Evolutionary conservation across 1,139 yeast genomes (phyloP), one percentile per base, ranked within the genome.

Genomic region (Eremothecium sinecaudum): DNA sequence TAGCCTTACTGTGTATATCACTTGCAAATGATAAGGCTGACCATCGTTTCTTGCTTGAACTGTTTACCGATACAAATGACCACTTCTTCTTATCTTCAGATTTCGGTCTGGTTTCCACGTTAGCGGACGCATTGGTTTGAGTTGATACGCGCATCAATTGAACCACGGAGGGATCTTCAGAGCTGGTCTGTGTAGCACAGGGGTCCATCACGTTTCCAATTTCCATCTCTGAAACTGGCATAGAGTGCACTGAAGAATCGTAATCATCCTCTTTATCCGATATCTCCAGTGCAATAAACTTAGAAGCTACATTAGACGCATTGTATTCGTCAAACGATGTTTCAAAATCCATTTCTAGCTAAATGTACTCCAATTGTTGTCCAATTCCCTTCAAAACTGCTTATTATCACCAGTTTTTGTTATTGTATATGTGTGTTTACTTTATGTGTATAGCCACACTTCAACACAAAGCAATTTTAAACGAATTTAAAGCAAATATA

Each of bases 211-310:
- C n/a, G n/a, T n/a, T n/a, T 10, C 21, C 21, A 7, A 9, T 12
- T 10, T n/a, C 19, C 21, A 21, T 12, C n/a, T n/a, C 21, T 17
- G 31, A 42, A 17, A 32, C 21, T 14, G 20, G 31, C 3, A 36
- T 36, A 3, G 46, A 37, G 16, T 45, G 46, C 17, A 37, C 34
- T n/a, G 39, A 38, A 6, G 47, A 42, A 28, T 44, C 42, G 23
- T 46, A 43, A 32, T 49, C 52, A 32, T 51, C 56, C 13, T 53
- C 58, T 22, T 49, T 38, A 34, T 53, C 58, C 8, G 58, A 51
- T 5, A 55, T 52, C 20, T 47, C 57, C 18, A 55, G 35, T 2
- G 60, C 60, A 19, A 54, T 51, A 28, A 52, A 51, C 34, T 48
- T 48, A 28, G 45, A 47, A 8, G 36, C 36, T 12, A 36, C 15